Evolutionary conservation across 148 eudicot genomes (phyloP).

Genomic region (Salicornia ramosissima): DNA sequence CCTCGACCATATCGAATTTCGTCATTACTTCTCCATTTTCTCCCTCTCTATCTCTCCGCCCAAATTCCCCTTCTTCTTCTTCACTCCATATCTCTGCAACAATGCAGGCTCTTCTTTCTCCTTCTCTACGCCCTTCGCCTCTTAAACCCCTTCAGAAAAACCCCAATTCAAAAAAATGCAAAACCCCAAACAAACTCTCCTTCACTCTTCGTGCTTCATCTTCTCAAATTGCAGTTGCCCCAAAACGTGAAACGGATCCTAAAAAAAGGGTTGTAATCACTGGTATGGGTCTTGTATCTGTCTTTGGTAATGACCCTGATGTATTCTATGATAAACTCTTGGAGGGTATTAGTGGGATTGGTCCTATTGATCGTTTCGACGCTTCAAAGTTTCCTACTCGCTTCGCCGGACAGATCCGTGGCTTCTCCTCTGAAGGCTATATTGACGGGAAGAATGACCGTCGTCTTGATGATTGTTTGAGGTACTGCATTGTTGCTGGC

Average conservation of each 20-base stretch:
- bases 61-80: background rate
- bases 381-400: conserved; percentile 83
- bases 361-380: conserved; percentile 71
- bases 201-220: conserved; percentile 32
- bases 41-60: conserved; percentile 10
- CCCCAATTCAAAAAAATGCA: conserved; percentile 10
- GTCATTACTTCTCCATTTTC: too few species aligned
- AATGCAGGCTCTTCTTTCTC: background rate
- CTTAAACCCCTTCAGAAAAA: conserved; percentile 23
- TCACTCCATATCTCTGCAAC: background rate
- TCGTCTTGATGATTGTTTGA: conserved; percentile 51
- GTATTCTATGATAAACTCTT: conserved; percentile 68
- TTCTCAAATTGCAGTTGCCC: conserved; percentile 29
- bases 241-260: conserved; percentile 83
- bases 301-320: conserved; percentile 79
- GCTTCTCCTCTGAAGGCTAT: conserved; percentile 50
- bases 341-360: conserved; percentile 77
- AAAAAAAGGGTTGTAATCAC: conserved; percentile 91
- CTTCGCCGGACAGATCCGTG: conserved; percentile 65
- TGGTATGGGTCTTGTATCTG: conserved; percentile 90
- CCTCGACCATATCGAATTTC: conserved; percentile 7
- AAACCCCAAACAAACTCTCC: conserved; percentile 13
- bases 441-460: conserved; percentile 68
- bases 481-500: conserved; percentile 71
- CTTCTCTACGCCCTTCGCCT: conserved; percentile 40